A percentile compares a stretch with the other conserved stretches of the same genome.
Evolutionary conservation across 495 filamentous ascomycete species (phyloP).

Genomic region (Neurospora sp.): DNA sequence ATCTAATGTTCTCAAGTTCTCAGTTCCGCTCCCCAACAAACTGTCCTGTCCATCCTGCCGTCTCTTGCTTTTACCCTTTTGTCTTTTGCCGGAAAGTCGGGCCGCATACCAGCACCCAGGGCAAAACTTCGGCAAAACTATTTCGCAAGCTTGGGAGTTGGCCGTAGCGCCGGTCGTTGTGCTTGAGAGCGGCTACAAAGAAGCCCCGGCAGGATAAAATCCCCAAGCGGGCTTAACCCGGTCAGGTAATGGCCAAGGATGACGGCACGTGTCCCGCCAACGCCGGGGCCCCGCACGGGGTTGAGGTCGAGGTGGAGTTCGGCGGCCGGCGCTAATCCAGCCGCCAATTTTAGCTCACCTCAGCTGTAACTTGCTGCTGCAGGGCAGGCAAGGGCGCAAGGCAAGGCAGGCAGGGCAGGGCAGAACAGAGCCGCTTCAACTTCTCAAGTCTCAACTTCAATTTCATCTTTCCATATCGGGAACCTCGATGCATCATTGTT

Average conservation of each 20-base stretch:
- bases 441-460: background rate
- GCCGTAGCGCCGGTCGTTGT: background rate
- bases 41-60: background rate
- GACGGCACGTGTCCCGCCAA: background rate
- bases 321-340: background rate
- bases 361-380: background rate
- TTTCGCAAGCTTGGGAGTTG: background rate
- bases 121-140: constrained; percentile 1
- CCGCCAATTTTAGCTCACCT: background rate
- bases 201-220: background rate
- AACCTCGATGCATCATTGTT: background rate
- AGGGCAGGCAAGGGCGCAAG: background rate
- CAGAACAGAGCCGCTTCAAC: background rate
- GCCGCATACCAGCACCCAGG: background rate
- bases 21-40: background rate
- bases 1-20: background rate
- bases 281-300: background rate
- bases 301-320: background rate
- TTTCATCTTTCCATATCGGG: background rate
- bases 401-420: background rate
- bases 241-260: background rate
- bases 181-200: background rate
- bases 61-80: background rate
- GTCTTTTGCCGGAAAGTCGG: background rate
- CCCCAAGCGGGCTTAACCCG: background rate